These are phyloP conservation scores for Zygoascus bituminiphila DNA, from an alignment of 805 yeast species.

Conservation along the genomic window DNA sequence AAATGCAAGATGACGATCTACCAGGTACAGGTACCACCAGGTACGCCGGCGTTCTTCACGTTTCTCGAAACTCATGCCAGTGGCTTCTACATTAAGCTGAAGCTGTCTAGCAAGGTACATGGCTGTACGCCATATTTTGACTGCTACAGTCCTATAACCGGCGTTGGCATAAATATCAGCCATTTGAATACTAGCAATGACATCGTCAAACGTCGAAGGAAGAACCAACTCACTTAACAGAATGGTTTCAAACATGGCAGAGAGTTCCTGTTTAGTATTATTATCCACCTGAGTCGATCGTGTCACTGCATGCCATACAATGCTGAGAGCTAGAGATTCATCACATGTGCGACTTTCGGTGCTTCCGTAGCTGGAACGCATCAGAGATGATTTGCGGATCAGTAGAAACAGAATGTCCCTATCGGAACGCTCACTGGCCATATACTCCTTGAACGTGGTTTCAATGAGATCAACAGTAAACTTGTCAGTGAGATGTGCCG, in stretches of 20 bases:
- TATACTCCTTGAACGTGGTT: not conserved
- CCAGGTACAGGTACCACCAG: conserved; percentile 36
- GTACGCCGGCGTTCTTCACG: conserved; percentile 34
- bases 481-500: not conserved
- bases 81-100: conserved; percentile 23
- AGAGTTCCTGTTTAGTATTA: not conserved
- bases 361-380: not conserved
- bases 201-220: conserved; percentile 24
- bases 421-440: not conserved
- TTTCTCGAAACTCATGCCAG: conserved; percentile 20
- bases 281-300: not conserved
- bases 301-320: not conserved
- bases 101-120: conserved; percentile 27
- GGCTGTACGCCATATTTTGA: conserved; percentile 28
- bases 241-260: conserved; percentile 1
- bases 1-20: conserved; percentile 34
- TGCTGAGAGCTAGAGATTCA: not conserved
- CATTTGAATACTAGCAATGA: conserved; percentile 26
- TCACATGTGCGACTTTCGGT: not conserved
- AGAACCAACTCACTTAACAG: conserved; percentile 1
- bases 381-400: not conserved
- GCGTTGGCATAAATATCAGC: conserved; percentile 29
- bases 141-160: conserved; percentile 21
- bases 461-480: not conserved
- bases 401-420: not conserved